Evolutionary conservation across 305 asterid species (phyloP), one percentile per base, ranked within the genome.

Genomic region (Fraxinus platypoda): DNA sequence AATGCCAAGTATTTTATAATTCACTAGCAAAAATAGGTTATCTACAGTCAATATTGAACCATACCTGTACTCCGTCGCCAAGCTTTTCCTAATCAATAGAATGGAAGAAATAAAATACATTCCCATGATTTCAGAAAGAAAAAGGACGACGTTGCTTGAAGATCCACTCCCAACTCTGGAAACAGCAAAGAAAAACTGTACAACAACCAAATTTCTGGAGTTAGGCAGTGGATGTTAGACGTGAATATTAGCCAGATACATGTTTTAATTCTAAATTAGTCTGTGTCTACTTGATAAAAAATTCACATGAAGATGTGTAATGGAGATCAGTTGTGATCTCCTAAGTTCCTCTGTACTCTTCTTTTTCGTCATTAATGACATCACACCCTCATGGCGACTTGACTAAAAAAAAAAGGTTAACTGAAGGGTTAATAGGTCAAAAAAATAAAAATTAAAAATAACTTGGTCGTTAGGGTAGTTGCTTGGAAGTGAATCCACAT

Each of bases 81-180:
- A 90, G 92, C 99, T 96, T 89, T 96, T 96, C 83, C 99, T 88
- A 43, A 96, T 96, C 89, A 96, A 80, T 76, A 96, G 89, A 87
- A 96, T 93, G 54, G 99, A 96, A 75, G 99, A 96, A 54, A 96
- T 91, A 77, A 96, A 96, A 83, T 96, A 96, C 97, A 96, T 94
- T 79, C 99, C 99, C 99, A 96, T 96, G 85, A 96, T 96, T 87
- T 96, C 99, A 23, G 98, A 96, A 78, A 94, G 98, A 91, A 96
- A 96, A 85, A 94, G 99, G 81, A 96, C 99, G 0, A 96, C 94
- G 64, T 96, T 96, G 92, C 98, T 96, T 54, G 98, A 96, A 78
- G 98, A 96, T 87, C 99, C 99, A 68, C 99, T 96, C 78, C 98
- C 99, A 86, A 94, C 99, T 92, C 99, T 89, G 62, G 98, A 96